Evolutionary conservation across 179 eudicot genomes (phyloP).

Genomic region (Beta macrorhiza): DNA sequence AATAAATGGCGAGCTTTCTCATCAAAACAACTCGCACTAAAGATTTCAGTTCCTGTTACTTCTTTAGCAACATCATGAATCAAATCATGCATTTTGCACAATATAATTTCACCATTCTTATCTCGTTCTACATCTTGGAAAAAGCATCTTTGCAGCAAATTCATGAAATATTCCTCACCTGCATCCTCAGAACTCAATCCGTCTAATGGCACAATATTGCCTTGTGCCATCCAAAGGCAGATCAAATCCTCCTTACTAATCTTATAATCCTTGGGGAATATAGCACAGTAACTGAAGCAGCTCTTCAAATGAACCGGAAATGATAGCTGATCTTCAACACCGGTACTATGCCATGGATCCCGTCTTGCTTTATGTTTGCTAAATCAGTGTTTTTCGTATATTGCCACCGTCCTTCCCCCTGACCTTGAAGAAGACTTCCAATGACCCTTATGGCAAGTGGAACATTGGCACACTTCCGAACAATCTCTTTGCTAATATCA

Average conservation of each 20-base stretch:
- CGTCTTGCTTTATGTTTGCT: neutral
- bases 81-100: constrained; percentile 38
- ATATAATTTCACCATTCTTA: constrained; percentile 12
- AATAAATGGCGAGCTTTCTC: too few relatives aligned
- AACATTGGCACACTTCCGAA: constrained; percentile 10
- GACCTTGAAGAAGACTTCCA: constrained; percentile 12
- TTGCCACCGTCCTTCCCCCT: constrained; percentile 8
- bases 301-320: constrained; percentile 35
- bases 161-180: constrained; percentile 28
- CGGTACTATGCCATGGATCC: neutral
- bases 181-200: constrained; percentile 26
- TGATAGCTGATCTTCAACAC: constrained; percentile 20
- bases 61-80: too few relatives aligned
- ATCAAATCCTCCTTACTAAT: constrained; percentile 32
- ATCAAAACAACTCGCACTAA: too few relatives aligned
- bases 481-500: constrained; percentile 15
- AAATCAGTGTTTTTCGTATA: neutral
- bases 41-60: too few relatives aligned
- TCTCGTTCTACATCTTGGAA: constrained; percentile 31
- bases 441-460: constrained; percentile 21
- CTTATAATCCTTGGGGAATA: constrained; percentile 38
- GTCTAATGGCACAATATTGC: constrained; percentile 20
- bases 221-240: constrained; percentile 47
- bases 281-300: constrained; percentile 42
- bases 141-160: constrained; percentile 34